Percentiles rank a stretch among this genome's conserved stretches.
Conservation (phyloP, 805 yeast genomes). For the Lachancea waltii region DNA sequence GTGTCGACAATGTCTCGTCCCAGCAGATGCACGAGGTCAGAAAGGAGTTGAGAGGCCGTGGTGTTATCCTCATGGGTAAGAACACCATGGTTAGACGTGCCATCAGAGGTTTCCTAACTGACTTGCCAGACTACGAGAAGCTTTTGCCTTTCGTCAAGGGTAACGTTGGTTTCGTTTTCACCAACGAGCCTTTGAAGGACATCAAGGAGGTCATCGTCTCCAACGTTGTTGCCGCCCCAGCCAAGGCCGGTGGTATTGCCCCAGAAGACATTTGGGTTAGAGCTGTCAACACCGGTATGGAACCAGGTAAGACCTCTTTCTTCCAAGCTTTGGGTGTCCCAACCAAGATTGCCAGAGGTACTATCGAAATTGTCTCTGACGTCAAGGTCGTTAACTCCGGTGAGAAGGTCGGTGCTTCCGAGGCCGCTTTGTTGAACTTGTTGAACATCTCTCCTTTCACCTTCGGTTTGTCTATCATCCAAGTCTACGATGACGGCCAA, state of each 20-base stretch:
- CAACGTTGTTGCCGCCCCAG: slow-evolving; percentile 99
- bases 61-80: slow-evolving; percentile 98
- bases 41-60: slow-evolving; percentile 91
- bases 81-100: slow-evolving; percentile 99
- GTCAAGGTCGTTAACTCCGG: slow-evolving; percentile 89
- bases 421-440: slow-evolving; percentile 98
- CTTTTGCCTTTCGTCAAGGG: slow-evolving; percentile 92
- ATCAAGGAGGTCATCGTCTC: slow-evolving; percentile 82
- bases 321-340: slow-evolving; percentile 99
- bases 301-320: slow-evolving; percentile 99
- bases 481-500: slow-evolving; percentile 98
- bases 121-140: slow-evolving; percentile 94
- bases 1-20: slow-evolving; percentile 99
- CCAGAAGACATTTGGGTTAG: slow-evolving; percentile 97
- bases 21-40: slow-evolving; percentile 99
- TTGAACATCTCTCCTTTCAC: slow-evolving; percentile 99
- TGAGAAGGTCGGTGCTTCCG: slow-evolving; percentile 95
- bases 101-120: slow-evolving; percentile 88
- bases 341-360: slow-evolving; percentile 99
- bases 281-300: slow-evolving; percentile 99
- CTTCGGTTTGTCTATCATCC: slow-evolving; percentile 93
- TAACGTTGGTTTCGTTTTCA: slow-evolving; percentile 99
- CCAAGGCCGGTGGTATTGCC: slow-evolving; percentile 99
- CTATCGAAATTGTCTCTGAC: slow-evolving; percentile 97
- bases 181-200: slow-evolving; percentile 88